Conservation (phyloP, 1,139 yeast species). For the Lodderomyces margitis region DNA sequence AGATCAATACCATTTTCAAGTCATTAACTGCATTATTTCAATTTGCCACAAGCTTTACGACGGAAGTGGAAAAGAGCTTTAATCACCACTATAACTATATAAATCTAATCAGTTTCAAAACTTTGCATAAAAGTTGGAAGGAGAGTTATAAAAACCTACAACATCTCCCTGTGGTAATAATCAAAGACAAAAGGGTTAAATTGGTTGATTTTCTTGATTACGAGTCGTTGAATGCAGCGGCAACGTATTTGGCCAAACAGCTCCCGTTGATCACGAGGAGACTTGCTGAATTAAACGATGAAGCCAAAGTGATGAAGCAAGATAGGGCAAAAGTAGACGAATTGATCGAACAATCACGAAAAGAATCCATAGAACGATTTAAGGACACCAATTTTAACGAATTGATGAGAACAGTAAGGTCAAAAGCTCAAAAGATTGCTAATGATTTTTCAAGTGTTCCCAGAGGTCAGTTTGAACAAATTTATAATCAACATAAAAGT, state of each 20-base stretch:
- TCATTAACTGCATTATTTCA: constrained; percentile 57
- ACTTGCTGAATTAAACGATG: constrained; percentile 41
- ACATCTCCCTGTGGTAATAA: constrained; percentile 29
- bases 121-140: constrained; percentile 51
- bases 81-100: constrained; percentile 49
- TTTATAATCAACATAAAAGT: background rate
- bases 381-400: constrained; percentile 18
- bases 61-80: constrained; percentile 52
- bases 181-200: constrained; percentile 15
- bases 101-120: constrained; percentile 43
- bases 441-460: background rate
- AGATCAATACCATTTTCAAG: constrained; percentile 44
- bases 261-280: constrained; percentile 33
- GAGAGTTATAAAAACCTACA: constrained; percentile 38
- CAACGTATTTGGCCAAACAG: constrained; percentile 23
- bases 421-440: background rate
- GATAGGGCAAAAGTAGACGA: constrained; percentile 31
- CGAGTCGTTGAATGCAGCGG: constrained; percentile 22
- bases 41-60: constrained; percentile 52
- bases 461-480: background rate
- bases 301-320: constrained; percentile 24
- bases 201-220: constrained; percentile 27
- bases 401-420: constrained; percentile 4
- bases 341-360: constrained; percentile 32
- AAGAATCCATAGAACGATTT: constrained; percentile 34